Percentiles rank a stretch among this genome's conserved stretches.
phyloP scores from a whole-genome alignment of 139 green algal species.

The Haematococcus lacustris region DNA sequence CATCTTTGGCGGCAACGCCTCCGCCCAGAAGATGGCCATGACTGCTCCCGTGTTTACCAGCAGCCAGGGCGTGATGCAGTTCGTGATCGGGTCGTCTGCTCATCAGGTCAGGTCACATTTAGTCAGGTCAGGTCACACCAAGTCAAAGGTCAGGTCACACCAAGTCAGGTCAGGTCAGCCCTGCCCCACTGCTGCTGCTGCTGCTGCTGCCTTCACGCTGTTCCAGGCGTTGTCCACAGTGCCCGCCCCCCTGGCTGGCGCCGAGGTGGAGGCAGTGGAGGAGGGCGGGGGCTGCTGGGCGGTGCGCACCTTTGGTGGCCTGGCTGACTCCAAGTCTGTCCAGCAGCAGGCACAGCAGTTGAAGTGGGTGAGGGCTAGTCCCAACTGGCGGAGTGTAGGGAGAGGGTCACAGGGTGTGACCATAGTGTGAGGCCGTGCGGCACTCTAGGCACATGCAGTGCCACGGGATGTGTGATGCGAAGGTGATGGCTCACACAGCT shows the following conservation, averaged over 20 bases:
- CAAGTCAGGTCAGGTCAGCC: neutral
- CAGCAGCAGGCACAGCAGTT: slow-evolving; percentile 5
- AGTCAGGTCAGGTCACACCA: neutral
- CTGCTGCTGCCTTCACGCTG: neutral
- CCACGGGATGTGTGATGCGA: neutral
- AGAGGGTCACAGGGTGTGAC: neutral
- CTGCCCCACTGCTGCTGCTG: neutral
- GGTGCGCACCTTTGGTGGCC: slow-evolving; percentile 25
- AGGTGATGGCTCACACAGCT: neutral
- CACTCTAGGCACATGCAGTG: neutral
- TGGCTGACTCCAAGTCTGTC: slow-evolving; percentile 5
- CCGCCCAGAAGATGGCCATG: slow-evolving; percentile 37
- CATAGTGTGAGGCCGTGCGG: neutral
- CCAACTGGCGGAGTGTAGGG: neutral
- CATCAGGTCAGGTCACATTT: slow-evolving; percentile 17
- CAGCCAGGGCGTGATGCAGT: slow-evolving; percentile 37
- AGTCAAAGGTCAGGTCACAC: neutral
- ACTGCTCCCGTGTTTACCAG: slow-evolving; percentile 47
- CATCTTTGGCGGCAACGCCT: slow-evolving; percentile 79
- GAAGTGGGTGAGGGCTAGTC: neutral
- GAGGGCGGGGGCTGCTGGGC: slow-evolving; percentile 29
- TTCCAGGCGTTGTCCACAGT: slow-evolving; percentile 5
- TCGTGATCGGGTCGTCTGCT: slow-evolving; percentile 33
- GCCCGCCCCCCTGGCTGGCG: slow-evolving; percentile 7
- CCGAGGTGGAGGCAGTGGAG: slow-evolving; percentile 3